Evolutionary conservation across 2,329 filamentous ascomycete species (phyloP).

Genomic region (Diaporthe sp.): DNA sequence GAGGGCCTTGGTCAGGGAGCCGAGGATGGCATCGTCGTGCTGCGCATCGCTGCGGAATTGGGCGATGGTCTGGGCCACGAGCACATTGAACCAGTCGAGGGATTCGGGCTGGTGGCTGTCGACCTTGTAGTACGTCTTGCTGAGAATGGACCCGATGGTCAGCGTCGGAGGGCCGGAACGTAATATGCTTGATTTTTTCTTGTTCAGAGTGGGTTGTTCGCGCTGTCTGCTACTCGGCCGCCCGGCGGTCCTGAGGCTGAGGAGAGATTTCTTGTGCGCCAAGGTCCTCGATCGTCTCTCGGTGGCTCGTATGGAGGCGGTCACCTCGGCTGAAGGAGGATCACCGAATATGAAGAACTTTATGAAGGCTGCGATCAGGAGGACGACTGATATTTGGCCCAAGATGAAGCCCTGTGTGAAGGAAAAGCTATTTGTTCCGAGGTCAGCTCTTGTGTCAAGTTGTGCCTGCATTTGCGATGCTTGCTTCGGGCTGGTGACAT

Average conservation of each 20-base stretch:
- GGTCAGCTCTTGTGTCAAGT: slow-evolving; percentile 27
- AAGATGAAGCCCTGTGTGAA: slow-evolving; percentile 95
- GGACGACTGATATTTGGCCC: slow-evolving; percentile 91
- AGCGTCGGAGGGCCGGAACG: slow-evolving; percentile 76
- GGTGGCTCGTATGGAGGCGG: slow-evolving; percentile 80
- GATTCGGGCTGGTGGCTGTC: slow-evolving; percentile 96
- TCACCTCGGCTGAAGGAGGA: slow-evolving; percentile 84
- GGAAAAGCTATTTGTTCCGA: slow-evolving; percentile 70
- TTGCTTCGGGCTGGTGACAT: slow-evolving; percentile 43
- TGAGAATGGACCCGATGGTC: slow-evolving; percentile 93
- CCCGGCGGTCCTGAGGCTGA: slow-evolving; percentile 67
- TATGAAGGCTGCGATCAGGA: slow-evolving; percentile 94
- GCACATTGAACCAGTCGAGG: slow-evolving; percentile 98
- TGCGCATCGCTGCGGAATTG: slow-evolving; percentile 94
- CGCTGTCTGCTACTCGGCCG: slow-evolving; percentile 48
- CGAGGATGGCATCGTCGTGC: slow-evolving; percentile 89
- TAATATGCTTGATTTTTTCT: slow-evolving; percentile 79
- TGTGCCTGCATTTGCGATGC: slow-evolving; percentile 16
- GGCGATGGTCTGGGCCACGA: slow-evolving; percentile 95
- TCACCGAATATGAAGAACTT: slow-evolving; percentile 99
- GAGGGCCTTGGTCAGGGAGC: slow-evolving; percentile 84
- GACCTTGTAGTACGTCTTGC: slow-evolving; percentile 98
- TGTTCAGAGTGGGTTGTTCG: slow-evolving; percentile 61
- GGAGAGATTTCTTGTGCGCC: slow-evolving; percentile 80
- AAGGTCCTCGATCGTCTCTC: slow-evolving; percentile 80